These are phyloP conservation scores for Botrytis galanthina DNA, from an alignment of 2,329 filamentous ascomycete genomes.

Conservation along the genomic window DNA sequence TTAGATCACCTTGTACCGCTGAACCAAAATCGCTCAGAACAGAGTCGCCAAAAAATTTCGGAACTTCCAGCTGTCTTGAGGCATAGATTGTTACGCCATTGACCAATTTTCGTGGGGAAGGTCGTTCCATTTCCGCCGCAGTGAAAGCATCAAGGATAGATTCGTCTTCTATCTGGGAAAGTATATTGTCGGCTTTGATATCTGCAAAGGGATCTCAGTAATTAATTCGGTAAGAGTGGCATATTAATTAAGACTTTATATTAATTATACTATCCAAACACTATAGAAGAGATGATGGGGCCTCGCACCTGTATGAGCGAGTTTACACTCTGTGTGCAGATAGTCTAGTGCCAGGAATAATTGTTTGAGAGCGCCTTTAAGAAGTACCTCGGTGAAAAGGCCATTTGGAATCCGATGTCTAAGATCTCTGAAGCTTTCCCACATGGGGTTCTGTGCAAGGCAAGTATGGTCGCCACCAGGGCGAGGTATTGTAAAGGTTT, in stretches of 20 bases:
- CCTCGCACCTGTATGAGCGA: constrained; percentile 80
- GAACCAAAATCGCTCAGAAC: constrained; percentile 52
- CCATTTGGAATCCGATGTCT: constrained; percentile 24
- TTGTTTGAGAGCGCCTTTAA: constrained; percentile 97
- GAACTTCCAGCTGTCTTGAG: constrained; percentile 42
- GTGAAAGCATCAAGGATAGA: constrained; percentile 42
- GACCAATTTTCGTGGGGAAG: constrained; percentile 44
- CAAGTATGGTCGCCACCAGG: constrained; percentile 41
- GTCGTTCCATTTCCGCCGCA: constrained; percentile 42
- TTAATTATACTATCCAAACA: background rate
- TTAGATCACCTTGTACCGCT: constrained; percentile 41
- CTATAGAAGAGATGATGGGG: constrained; percentile 2
- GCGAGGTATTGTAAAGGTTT: constrained; percentile 41
- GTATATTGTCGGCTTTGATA: constrained; percentile 49
- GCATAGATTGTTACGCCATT: constrained; percentile 44
- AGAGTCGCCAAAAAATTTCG: constrained; percentile 36
- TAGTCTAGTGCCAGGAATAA: constrained; percentile 92
- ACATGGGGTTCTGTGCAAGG: constrained; percentile 44
- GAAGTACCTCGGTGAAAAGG: constrained; percentile 46
- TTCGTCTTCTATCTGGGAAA: constrained; percentile 41
- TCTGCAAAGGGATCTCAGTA: constrained; percentile 31
- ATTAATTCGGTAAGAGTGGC: too few species aligned
- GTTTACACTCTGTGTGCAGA: constrained; percentile 83
- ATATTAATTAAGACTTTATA: background rate
- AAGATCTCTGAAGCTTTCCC: constrained; percentile 43